phyloP scores from a whole-genome alignment of 495 filamentous ascomycete genomes.

The Hyaloscypha variabilis region DNA sequence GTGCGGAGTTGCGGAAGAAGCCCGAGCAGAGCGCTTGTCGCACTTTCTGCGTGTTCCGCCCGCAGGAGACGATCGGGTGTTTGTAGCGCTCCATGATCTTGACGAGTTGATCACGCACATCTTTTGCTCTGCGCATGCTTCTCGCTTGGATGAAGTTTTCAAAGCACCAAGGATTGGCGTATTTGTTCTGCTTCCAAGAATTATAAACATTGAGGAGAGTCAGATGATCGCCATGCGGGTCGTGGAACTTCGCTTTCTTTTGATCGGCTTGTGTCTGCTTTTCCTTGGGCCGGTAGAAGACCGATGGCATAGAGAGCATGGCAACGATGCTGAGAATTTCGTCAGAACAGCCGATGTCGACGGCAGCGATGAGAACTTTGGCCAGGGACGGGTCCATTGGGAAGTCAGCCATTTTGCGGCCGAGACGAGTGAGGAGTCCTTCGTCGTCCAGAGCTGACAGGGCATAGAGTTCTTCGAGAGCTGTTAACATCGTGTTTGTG shows the following conservation, averaged over 20 bases:
- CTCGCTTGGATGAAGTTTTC: conserved; percentile 98
- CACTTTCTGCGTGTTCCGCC: conserved; percentile 82
- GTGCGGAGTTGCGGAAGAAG: conserved; percentile 93
- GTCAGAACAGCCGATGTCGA: conserved; percentile 86
- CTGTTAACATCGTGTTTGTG: conserved; percentile 96
- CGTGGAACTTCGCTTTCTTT: conserved; percentile 97
- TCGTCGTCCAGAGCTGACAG: conserved; percentile 93
- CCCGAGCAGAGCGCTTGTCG: conserved; percentile 91
- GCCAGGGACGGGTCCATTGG: conserved; percentile 86
- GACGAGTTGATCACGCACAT: conserved; percentile 88
- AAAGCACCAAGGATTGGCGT: conserved; percentile 87
- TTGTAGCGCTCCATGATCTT: conserved; percentile 91
- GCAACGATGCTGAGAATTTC: conserved; percentile 94
- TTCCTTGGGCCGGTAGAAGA: conserved; percentile 95
- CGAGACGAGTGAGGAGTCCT: conserved; percentile 88
- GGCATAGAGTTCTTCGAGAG: conserved; percentile 92
- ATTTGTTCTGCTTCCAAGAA: conserved; percentile 83
- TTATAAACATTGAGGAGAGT: conserved; percentile 98
- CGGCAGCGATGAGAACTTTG: conserved; percentile 86
- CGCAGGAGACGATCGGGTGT: conserved; percentile 79
- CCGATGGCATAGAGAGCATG: conserved; percentile 82
- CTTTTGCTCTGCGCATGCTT: conserved; percentile 83
- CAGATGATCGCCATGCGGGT: conserved; percentile 90
- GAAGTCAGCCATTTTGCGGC: conserved; percentile 97
- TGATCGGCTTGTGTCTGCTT: conserved; percentile 96